Conservation (phyloP, 169 alveolate species). For the Perkinsus marinus region DNA sequence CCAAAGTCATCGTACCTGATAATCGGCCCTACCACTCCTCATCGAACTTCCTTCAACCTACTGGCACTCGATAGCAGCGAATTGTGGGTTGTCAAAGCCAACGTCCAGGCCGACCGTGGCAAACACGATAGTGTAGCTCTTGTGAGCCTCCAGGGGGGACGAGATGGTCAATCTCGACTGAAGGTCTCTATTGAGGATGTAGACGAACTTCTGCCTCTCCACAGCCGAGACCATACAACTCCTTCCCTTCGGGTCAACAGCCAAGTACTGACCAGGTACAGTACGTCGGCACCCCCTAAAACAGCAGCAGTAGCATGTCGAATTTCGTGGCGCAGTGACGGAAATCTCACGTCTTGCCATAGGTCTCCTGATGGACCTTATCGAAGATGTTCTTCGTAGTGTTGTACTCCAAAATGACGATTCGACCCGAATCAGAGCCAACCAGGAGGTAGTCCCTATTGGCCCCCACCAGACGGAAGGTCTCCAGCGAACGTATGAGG, state of each 20-base stretch:
- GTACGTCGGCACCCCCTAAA: slow-evolving; percentile 52
- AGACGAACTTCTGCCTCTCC: slow-evolving; percentile 95
- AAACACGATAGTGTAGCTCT: slow-evolving; percentile 62
- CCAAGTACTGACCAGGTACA: slow-evolving; percentile 96
- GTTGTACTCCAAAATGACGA: slow-evolving; percentile 79
- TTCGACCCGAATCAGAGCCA: slow-evolving; percentile 92
- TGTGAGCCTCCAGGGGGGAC: slow-evolving; percentile 91
- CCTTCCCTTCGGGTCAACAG: slow-evolving; percentile 98
- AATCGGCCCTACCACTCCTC: not conserved
- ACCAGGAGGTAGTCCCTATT: slow-evolving; percentile 80
- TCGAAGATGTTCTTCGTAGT: slow-evolving; percentile 63
- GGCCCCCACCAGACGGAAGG: slow-evolving; percentile 46
- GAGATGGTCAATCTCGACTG: slow-evolving; percentile 78
- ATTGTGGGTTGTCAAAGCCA: slow-evolving; percentile 87
- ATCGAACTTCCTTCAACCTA: slow-evolving; percentile 32
- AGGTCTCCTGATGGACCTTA: slow-evolving; percentile 89
- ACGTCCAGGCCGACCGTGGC: slow-evolving; percentile 75
- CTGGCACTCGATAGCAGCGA: slow-evolving; percentile 88
- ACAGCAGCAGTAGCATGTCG: not conserved
- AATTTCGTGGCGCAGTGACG: not conserved
- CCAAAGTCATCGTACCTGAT: not conserved
- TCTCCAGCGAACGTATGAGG: slow-evolving; percentile 6
- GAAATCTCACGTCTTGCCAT: slow-evolving; percentile 83
- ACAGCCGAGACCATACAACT: slow-evolving; percentile 95
- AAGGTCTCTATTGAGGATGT: slow-evolving; percentile 84